Percentiles rank a stretch among this genome's conserved stretches.
Evolutionary conservation across 2,329 filamentous ascomycete species (phyloP).

Genomic region (Aspergillus sp.): DNA sequence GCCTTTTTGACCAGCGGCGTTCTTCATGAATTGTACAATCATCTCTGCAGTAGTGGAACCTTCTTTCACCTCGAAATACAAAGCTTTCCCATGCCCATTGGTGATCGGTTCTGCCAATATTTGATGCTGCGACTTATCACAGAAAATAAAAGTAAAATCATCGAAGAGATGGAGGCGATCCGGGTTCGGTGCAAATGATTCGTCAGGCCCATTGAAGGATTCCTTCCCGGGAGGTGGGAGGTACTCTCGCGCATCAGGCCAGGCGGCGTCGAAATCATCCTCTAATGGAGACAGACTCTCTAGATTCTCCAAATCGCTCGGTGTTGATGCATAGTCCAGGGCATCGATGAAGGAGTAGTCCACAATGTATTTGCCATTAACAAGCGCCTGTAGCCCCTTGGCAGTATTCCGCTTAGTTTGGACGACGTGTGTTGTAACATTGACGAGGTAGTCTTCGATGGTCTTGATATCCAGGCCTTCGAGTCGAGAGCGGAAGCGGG

Average conservation of each 20-base stretch:
- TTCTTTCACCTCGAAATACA: slow-evolving; percentile 62
- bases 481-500: slow-evolving; percentile 62
- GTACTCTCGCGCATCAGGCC: slow-evolving; percentile 72
- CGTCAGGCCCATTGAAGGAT: slow-evolving; percentile 64
- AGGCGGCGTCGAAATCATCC: slow-evolving; percentile 72
- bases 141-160: slow-evolving; percentile 86
- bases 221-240: slow-evolving; percentile 76
- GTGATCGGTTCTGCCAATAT: slow-evolving; percentile 73
- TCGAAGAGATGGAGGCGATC: slow-evolving; percentile 72
- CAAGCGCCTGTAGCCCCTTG: slow-evolving; percentile 80
- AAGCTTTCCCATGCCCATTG: slow-evolving; percentile 77
- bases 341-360: slow-evolving; percentile 71
- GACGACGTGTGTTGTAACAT: slow-evolving; percentile 80
- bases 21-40: slow-evolving; percentile 74
- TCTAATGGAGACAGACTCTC: slow-evolving; percentile 64
- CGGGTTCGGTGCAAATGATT: slow-evolving; percentile 70
- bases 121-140: slow-evolving; percentile 72
- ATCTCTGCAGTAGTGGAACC: slow-evolving; percentile 69
- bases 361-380: slow-evolving; percentile 78
- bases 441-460: slow-evolving; percentile 67
- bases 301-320: slow-evolving; percentile 51
- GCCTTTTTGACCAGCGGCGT: slow-evolving; percentile 71
- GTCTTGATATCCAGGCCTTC: slow-evolving; percentile 90
- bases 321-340: slow-evolving; percentile 60
- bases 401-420: slow-evolving; percentile 87